These are phyloP conservation scores for Alternaria tenuissima DNA, from an alignment of 2,329 filamentous ascomycete species.

Conservation along the genomic window DNA sequence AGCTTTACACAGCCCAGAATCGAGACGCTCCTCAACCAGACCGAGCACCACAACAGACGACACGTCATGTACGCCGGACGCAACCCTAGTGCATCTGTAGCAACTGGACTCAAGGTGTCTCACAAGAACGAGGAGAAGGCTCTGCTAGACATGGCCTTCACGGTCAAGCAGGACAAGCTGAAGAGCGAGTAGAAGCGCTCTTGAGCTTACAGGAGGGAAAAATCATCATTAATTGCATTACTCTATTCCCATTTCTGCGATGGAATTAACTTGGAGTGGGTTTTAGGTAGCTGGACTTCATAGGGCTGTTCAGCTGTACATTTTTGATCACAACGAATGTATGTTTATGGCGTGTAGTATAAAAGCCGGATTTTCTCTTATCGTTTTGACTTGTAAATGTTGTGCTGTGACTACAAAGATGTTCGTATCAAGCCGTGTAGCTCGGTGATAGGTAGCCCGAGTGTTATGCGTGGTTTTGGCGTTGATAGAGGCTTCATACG, in stretches of 20 bases:
- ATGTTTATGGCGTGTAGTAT: slow-evolving; percentile 43
- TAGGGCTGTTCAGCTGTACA: slow-evolving; percentile 32
- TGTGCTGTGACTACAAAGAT: background rate
- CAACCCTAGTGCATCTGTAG: slow-evolving; percentile 90
- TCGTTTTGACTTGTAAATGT: background rate
- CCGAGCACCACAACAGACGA: slow-evolving; percentile 89
- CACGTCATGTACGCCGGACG: slow-evolving; percentile 97
- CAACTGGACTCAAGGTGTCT: slow-evolving; percentile 86
- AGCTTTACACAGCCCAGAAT: slow-evolving; percentile 96
- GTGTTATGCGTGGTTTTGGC: background rate
- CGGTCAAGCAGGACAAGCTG: slow-evolving; percentile 69
- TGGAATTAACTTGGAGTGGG: background rate
- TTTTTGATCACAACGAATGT: slow-evolving; percentile 39
- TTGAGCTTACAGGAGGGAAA: background rate
- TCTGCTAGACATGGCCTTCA: slow-evolving; percentile 72
- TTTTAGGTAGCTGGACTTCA: slow-evolving; percentile 7
- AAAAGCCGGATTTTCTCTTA: slow-evolving; percentile 28
- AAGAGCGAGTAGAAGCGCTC: slow-evolving; percentile 65
- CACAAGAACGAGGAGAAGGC: slow-evolving; percentile 95
- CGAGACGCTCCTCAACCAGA: slow-evolving; percentile 94
- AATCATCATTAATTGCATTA: slow-evolving; percentile 23
- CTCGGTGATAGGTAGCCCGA: slow-evolving; percentile 25
- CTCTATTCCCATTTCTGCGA: slow-evolving; percentile 23
- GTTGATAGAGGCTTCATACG: background rate
- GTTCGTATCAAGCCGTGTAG: background rate